Conservation (phyloP, 768 basidiomycete species). For the Tubosaeta sp. region DNA sequence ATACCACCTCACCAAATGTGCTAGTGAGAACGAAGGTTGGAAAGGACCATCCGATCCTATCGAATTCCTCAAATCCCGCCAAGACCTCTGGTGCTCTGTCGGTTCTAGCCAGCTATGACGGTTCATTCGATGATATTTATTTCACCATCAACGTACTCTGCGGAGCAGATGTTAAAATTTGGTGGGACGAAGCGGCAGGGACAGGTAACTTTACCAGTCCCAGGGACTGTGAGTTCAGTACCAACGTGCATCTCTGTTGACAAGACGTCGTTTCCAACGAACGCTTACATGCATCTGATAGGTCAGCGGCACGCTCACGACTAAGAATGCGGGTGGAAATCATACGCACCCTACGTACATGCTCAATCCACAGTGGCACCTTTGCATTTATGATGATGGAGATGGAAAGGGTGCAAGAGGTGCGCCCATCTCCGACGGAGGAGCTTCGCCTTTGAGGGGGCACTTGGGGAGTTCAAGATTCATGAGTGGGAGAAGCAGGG, state of each 20-base stretch:
- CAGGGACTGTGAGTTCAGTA: constrained; percentile 5
- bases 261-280: background rate
- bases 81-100: constrained; percentile 40
- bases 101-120: constrained; percentile 68
- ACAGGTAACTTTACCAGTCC: constrained; percentile 1
- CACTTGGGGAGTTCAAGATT: background rate
- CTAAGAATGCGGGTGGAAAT: constrained; percentile 81
- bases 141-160: constrained; percentile 64
- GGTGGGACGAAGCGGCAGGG: constrained; percentile 44
- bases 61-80: constrained; percentile 11
- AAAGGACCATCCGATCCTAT: constrained; percentile 24
- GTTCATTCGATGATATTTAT: constrained; percentile 51
- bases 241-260: constrained; percentile 11
- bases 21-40: constrained; percentile 25
- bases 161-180: constrained; percentile 28
- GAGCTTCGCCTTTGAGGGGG: background rate
- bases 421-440: background rate
- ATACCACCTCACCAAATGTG: constrained; percentile 45
- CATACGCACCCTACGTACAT: constrained; percentile 76
- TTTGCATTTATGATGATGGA: constrained; percentile 48
- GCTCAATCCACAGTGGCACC: constrained; percentile 84
- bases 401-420: constrained; percentile 2
- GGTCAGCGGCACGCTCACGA: constrained; percentile 61
- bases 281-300: constrained; percentile 27
- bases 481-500: constrained; percentile 7